These are phyloP conservation scores for Cenchrus purpureus DNA, from an alignment of 176 grass and related monocot genomes.

Conservation along the genomic window DNA sequence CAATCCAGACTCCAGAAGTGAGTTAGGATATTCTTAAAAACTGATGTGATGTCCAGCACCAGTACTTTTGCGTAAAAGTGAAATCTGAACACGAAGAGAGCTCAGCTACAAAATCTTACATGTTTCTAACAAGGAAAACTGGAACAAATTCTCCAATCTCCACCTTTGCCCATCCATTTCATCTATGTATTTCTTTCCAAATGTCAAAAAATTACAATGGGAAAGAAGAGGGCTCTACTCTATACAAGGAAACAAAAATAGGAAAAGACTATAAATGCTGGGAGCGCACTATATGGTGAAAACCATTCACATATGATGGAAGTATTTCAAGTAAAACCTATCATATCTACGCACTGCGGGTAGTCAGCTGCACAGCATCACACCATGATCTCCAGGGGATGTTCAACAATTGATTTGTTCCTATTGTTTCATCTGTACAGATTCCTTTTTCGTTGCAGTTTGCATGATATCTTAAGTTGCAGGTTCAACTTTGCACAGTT, in stretches of 20 bases:
- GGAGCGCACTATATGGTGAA: conserved; percentile 36
- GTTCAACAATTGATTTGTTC: conserved; percentile 39
- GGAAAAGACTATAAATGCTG: conserved; percentile 2
- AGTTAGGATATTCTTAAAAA: neutral
- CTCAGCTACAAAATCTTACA: neutral
- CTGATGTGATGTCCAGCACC: neutral
- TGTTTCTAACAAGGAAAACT: neutral
- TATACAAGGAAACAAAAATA: conserved; percentile 13
- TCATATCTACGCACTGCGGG: conserved; percentile 49
- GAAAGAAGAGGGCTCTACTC: conserved; percentile 46
- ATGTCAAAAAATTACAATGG: conserved; percentile 69
- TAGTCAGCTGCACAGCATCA: conserved; percentile 63
- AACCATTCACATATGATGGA: conserved; percentile 59
- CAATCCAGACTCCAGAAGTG: conserved; percentile 26
- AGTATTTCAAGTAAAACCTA: conserved; percentile 46
- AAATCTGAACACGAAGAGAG: neutral
- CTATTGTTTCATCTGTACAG: conserved; percentile 33
- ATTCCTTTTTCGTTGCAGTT: conserved; percentile 34
- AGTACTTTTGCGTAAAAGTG: neutral
- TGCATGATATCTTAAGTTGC: conserved; percentile 18
- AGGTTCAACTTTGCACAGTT: conserved; percentile 40
- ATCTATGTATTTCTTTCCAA: conserved; percentile 48
- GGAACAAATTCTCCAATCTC: conserved; percentile 17
- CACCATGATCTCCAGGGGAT: conserved; percentile 61
- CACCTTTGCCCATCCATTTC: conserved; percentile 29